Percentiles rank a stretch among this genome's conserved stretches.
Conservation (phyloP, 495 filamentous ascomycete genomes). For the Coniosporium apollinis region DNA sequence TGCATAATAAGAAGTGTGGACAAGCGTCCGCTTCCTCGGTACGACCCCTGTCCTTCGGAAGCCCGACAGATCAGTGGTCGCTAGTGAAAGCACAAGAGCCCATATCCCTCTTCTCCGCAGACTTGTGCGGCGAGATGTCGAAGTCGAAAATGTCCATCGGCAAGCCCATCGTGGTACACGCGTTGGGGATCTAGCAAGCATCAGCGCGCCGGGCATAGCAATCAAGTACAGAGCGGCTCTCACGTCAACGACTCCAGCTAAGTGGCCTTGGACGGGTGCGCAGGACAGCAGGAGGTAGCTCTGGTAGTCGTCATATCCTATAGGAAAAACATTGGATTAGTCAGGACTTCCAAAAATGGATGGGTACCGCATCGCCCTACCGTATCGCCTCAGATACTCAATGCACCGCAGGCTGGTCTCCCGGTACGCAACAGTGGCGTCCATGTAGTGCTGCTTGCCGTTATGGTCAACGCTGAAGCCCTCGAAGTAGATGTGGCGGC, state of each 20-base stretch:
- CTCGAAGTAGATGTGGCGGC: conserved; percentile 80
- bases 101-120: conserved; percentile 51
- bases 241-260: conserved; percentile 88
- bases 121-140: conserved; percentile 59
- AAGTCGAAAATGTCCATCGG: conserved; percentile 97
- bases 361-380: conserved; percentile 24
- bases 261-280: conserved; percentile 80
- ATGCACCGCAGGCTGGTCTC: conserved; percentile 70
- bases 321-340: not conserved
- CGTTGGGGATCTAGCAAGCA: conserved; percentile 34
- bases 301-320: conserved; percentile 54
- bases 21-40: too few relatives aligned
- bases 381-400: conserved; percentile 75
- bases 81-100: conserved; percentile 61
- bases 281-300: conserved; percentile 79
- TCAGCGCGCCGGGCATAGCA: not conserved
- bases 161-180: conserved; percentile 77
- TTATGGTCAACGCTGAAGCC: conserved; percentile 86
- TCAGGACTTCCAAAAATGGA: not conserved
- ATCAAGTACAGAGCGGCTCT: not conserved
- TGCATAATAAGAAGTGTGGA: too few relatives aligned
- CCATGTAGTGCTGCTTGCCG: conserved; percentile 86
- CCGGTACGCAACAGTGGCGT: conserved; percentile 82
- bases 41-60: too few relatives aligned
- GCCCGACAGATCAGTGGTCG: conserved; percentile 21